Base-by-base conservation (phyloP, 1,139 yeast genomes). In the Yamadazyma sp. region DNA sequence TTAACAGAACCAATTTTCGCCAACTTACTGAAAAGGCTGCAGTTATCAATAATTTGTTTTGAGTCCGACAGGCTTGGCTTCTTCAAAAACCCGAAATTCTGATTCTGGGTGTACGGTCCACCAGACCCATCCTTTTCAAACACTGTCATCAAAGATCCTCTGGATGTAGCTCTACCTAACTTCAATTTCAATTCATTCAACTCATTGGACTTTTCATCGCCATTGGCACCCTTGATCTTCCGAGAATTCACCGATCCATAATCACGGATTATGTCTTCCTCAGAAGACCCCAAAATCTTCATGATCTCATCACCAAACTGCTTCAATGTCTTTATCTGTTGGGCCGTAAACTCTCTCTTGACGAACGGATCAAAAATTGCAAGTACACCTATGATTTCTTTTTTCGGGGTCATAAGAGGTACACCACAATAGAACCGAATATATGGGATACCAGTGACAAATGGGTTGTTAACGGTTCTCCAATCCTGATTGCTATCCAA, bases 101-200 rank as follows among this genome's bases (percentile, higher is more conserved):
- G 64, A 46, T 74, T 74, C 38, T 67, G 79, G 3, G 67, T 62
- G 47, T 78, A 80, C 11, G 81, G 75, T 9, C 74, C 72, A 8
- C 85, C 85, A 3, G 82, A 74, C 0, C 84, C 84, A 55, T 79
- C 84, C 45, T 70, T 72, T 47, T 78, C 85, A 54, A 74, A 78
- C 1, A 76, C 72, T 1, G 77, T 62, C 48, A 61, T 60, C 20
- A 62, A 53, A 6, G 56, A 41, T 0, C 64, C 65, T 34, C 61
- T 57, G 39, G 73, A 60, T 1, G 85, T 79, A 3, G 85, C 82
- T 54, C 85, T 63, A 0, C 84, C 85, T 39, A 76, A 59, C 34
- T 67, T 59, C 38, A 52, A 43, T 9, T 57, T 51, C 33, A 65
- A 54, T 33, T 58, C 63, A 12, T 49, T 50, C 35, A 62, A 46